Evolutionary conservation across 805 yeast genomes (phyloP), one percentile per base, ranked within the genome.

Genomic region (Barnettozyma wickerhamii): DNA sequence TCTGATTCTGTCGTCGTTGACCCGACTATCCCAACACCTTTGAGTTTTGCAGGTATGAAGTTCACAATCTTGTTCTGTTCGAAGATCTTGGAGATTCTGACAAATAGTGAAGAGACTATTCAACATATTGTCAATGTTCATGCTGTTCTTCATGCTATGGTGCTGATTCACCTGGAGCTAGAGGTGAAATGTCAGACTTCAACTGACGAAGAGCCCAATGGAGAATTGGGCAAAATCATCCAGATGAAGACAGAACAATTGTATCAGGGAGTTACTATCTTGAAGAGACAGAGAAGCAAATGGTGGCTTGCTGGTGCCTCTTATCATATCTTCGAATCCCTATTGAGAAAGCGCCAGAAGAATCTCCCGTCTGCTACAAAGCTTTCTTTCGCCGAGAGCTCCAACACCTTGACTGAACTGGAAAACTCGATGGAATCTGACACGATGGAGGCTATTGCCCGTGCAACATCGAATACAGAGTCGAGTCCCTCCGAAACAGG

Each of bases 281-380:
- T 43, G 24, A 13, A 24, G 4, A 14, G 12, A 9, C 33, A 30
- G 14, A 35, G 33, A n/a, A 7, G 15, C 6, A 43, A 36, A 26
- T 43, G 38, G 38, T 43, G 46, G 46, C 30, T 39, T 19, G 33
- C 46, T 7, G 46, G 43, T n/a, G 46, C 46, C 26, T 24, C 42
- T 3, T 36, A 27, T 26, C 19, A 30, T 33, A 10, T 34, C 10
- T 42, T 42, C 19, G 28, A 33, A 5, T 27, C 35, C 6, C 26
- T 41, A 18, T 28, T 38, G 33, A 33, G 17, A 21, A 29, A 36
- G 19, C 29, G 30, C 12, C 30, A 34, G 9, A 7, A 14, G 30
- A 28, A 28, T 28, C 12, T 12, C 12, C 26, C 26, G 12, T 23
- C 26, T 2, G 9, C 26, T 12, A 23, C 26, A 2, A 23, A 3